phyloP scores from a whole-genome alignment of 1,284 basidiomycete species.

The Cryptococcus neoformans region DNA sequence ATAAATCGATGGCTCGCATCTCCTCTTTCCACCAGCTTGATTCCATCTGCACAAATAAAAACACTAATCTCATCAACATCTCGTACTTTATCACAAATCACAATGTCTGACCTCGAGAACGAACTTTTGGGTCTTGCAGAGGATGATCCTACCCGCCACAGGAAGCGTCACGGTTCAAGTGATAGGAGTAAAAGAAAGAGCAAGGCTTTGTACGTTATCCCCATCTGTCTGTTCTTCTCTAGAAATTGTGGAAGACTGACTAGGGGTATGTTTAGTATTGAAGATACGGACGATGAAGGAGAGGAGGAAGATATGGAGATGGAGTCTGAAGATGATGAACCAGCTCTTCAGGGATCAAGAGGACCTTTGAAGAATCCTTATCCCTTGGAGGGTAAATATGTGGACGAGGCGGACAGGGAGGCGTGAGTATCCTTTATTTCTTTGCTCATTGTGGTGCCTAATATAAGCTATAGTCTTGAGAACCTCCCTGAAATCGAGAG shows the following conservation, averaged over 20 bases:
- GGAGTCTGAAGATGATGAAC: constrained; percentile 27
- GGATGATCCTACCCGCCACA: constrained; percentile 36
- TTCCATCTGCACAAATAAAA: neutral
- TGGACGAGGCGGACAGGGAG: constrained; percentile 75
- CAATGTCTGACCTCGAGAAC: constrained; percentile 48
- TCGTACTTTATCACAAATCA: neutral
- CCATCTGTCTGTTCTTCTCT: neutral
- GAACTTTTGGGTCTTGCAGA: constrained; percentile 50
- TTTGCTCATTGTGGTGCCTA: neutral
- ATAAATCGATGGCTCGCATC: neutral
- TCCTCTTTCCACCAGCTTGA: neutral
- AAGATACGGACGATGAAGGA: constrained; percentile 23
- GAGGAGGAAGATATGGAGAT: constrained; percentile 42
- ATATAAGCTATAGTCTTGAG: constrained; percentile 59
- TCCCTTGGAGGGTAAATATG: constrained; percentile 86
- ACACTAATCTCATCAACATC: neutral
- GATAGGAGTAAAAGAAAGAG: constrained; percentile 28
- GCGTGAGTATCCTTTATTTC: constrained; percentile 55
- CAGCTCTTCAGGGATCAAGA: constrained; percentile 7
- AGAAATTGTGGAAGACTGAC: neutral
- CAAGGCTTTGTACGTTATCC: constrained; percentile 31
- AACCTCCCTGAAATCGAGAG: constrained; percentile 81
- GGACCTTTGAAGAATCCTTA: constrained; percentile 60
- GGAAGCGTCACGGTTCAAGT: constrained; percentile 30
- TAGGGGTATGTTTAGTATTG: constrained; percentile 9